Base-by-base conservation (phyloP, 2,329 filamentous ascomycete genomes). In the Claviceps sp. region DNA sequence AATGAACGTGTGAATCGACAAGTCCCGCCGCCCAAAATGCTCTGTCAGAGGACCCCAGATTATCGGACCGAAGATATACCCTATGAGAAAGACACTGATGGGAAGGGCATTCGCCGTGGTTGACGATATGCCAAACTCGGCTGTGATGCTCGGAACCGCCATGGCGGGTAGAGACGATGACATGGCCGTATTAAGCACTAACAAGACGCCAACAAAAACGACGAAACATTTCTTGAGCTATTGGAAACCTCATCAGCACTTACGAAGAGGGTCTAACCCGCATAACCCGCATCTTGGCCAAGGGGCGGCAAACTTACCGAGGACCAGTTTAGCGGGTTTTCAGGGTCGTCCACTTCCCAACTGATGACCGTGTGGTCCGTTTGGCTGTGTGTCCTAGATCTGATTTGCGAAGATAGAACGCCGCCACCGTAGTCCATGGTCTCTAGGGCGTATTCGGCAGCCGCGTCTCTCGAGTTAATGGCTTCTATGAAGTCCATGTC, bases 131-230 rank as follows among this genome's bases (percentile, higher is more conserved):
- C 71, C 61, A 66, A 82, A 87, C 57, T 82, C 71, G 3, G 65
- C 61, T 2, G 74, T 68, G 47, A 86, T 82, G 49, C 72, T 75
- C 2, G 75, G 71, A 2, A 81, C 73, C 14, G 79, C 79, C 63
- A 83, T 83, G 52, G 79, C 79, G 1, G 83, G 80, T 5, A 87
- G 70, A 0, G 81, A 72, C 43, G 78, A 84, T 1, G 77, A 78
- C 66, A 87, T 78, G 9, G 83, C 86, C 26, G 76, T 81, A 63
- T 87, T 87, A 61, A 85, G 70, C 44, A 86, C 81, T 50, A 76
- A 72, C 56, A 76, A 62, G 66, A 81, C 78, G 1, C 75, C 74
- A 0, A 77, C 71, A 26, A 78, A 60, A 2, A 83, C 60, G 5
- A 85, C 72, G 40, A 70, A 66, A 1, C 66, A 56, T 60, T 86